Base-by-base conservation (phyloP, 176 grass and related monocot genomes). In the Aegilops umbellulata region DNA sequence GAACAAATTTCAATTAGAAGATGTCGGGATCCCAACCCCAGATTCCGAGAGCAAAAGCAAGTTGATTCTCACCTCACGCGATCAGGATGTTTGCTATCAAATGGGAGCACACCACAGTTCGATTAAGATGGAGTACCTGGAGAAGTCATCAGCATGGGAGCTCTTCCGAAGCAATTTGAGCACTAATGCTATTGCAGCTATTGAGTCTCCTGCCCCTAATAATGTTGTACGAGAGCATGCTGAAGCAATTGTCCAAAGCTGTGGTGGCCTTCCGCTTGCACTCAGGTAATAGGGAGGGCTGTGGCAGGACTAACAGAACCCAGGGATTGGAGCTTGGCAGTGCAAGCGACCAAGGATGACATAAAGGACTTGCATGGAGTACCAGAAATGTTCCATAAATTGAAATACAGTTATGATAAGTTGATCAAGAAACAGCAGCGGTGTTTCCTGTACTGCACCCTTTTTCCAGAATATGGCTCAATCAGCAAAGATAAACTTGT, bases 111-210 rank as follows among this genome's bases (percentile, higher is more conserved):
- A 84, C 4, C 58, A 65, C 30, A 75, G 81, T 47, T 53, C 85
- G 46, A 85, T 94, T 58, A 81, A 79, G 57, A 87, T 94, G 86
- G 26, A 78, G 51, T 79, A 83, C 46, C 69, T 94, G 23, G 64
- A 84, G 0, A 47, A 77, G 25, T 10, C 53, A 12, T 87, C 84
- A 30, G 76, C 92, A n/a, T 83, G 70, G 90, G 22, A 82, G 5
- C 77, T 94, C 17, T 94, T 94, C 69, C 55, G 30, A 65, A 94
- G 72, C 84, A 90, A 92, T 34, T 85, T 94, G 71, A 89, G 68
- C 13, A 3, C 39, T 31, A 19, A 46, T 3, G 84, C 87, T 8
- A 60, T 60, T 53, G 29, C 8, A 3, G 53, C 63, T 14, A 64
- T 90, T 3, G 61, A 80, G 4, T 49, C 51, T 77, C 64, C 79